A percentile compares a stretch with the other conserved stretches of the same genome.
Evolutionary conservation across 108 stramenopile genomes (phyloP).

Genomic region (Nitzschia putrida): DNA sequence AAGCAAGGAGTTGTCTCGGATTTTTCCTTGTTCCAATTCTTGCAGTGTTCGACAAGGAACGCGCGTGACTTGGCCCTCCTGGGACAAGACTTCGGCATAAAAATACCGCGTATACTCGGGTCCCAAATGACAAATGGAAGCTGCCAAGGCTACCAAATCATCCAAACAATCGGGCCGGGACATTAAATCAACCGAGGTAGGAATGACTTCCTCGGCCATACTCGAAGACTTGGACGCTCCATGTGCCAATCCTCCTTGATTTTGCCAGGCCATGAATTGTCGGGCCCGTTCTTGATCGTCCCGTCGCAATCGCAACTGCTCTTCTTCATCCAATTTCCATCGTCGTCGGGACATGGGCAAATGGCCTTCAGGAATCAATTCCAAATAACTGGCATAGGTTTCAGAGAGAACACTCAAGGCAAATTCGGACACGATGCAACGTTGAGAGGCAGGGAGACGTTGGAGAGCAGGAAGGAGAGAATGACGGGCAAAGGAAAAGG

Average conservation of each 20-base stretch:
- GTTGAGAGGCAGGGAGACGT: slow-evolving; percentile 16
- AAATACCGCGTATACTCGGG: slow-evolving; percentile 59
- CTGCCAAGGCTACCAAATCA: slow-evolving; percentile 75
- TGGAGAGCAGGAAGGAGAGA: slow-evolving; percentile 62
- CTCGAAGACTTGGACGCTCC: background rate
- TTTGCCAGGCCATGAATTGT: slow-evolving; percentile 57
- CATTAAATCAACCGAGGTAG: slow-evolving; percentile 67
- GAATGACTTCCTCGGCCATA: slow-evolving; percentile 37
- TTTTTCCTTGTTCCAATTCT: slow-evolving; percentile 49
- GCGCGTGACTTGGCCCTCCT: slow-evolving; percentile 27
- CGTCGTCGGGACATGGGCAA: slow-evolving; percentile 68
- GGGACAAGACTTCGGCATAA: slow-evolving; percentile 39
- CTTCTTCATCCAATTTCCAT: slow-evolving; percentile 69
- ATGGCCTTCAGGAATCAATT: slow-evolving; percentile 48
- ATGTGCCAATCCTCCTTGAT: slow-evolving; percentile 13
- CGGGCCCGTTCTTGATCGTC: slow-evolving; percentile 51
- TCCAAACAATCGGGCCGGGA: slow-evolving; percentile 83
- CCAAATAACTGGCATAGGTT: slow-evolving; percentile 62
- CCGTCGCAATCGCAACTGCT: slow-evolving; percentile 55
- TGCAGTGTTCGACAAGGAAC: slow-evolving; percentile 53
- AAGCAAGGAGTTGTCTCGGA: slow-evolving; percentile 53
- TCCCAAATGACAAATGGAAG: slow-evolving; percentile 56
- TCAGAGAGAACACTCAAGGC: slow-evolving; percentile 68
- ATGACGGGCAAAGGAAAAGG: slow-evolving; percentile 69
- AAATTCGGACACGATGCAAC: slow-evolving; percentile 51